Evolutionary conservation across 805 yeast genomes (phyloP).

Genomic region (Schwanniomyces pseudopolymorphus): DNA sequence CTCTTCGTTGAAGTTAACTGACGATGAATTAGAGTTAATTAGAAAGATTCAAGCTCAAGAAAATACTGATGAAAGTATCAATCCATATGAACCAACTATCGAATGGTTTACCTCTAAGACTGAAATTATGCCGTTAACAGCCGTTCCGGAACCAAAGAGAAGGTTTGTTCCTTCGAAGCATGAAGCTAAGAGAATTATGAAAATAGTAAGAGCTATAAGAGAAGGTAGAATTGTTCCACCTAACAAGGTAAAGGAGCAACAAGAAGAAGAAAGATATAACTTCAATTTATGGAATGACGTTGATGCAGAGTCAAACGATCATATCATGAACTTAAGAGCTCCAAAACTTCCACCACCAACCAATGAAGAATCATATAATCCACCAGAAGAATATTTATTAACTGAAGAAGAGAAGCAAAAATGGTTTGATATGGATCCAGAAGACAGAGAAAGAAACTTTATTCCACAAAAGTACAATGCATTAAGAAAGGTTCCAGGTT

Average conservation of each 20-base stretch:
- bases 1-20: conserved; percentile 70
- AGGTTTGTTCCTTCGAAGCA: conserved; percentile 95
- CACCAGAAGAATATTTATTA: conserved; percentile 91
- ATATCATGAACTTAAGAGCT: conserved; percentile 88
- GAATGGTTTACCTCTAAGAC: conserved; percentile 92
- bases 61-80: conserved; percentile 71
- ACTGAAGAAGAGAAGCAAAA: conserved; percentile 72
- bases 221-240: conserved; percentile 92
- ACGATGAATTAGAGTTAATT: conserved; percentile 87
- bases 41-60: conserved; percentile 82
- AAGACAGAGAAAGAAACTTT: conserved; percentile 76
- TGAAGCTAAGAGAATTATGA: conserved; percentile 95
- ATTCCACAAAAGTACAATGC: conserved; percentile 80
- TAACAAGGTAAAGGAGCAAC: conserved; percentile 49
- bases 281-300: conserved; percentile 83
- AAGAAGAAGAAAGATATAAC: conserved; percentile 48
- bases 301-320: conserved; percentile 57
- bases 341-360: conserved; percentile 97
- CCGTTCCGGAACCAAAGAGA: conserved; percentile 95
- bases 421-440: conserved; percentile 70
- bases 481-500: conserved; percentile 91
- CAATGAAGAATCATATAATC: conserved; percentile 93
- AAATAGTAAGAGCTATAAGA: conserved; percentile 92
- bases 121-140: conserved; percentile 88
- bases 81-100: conserved; percentile 91